Evolutionary conservation across 2,329 filamentous ascomycete species (phyloP).

Genomic region (Hymenoscyphus infarciens): DNA sequence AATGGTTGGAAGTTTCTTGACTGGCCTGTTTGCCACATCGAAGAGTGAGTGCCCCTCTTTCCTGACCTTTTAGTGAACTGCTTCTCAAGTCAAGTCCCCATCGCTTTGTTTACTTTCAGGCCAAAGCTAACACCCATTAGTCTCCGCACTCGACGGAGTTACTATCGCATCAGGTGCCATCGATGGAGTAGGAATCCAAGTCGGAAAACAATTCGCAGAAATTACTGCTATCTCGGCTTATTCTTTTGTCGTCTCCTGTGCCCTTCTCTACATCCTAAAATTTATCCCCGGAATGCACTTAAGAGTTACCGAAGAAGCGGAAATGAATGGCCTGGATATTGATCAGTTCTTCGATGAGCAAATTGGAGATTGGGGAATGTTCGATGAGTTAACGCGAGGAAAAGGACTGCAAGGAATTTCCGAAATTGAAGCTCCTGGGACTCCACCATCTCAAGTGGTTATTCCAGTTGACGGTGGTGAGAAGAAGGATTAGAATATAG

Average conservation of each 20-base stretch:
- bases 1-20: conserved; percentile 53
- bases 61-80: not conserved
- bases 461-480: conserved; percentile 15
- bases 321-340: conserved; percentile 50
- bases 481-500: conserved; percentile 18
- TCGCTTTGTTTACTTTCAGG: not conserved
- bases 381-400: conserved; percentile 27
- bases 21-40: conserved; percentile 52
- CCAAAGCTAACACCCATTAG: conserved; percentile 30
- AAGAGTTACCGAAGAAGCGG: conserved; percentile 51
- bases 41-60: conserved; percentile 21
- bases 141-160: conserved; percentile 50
- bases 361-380: conserved; percentile 37
- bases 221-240: conserved; percentile 53
- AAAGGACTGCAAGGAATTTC: conserved; percentile 13
- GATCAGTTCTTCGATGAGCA: conserved; percentile 46
- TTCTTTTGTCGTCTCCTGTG: conserved; percentile 50
- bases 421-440: conserved; percentile 20
- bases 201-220: conserved; percentile 55
- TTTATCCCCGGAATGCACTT: conserved; percentile 55
- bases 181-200: conserved; percentile 50
- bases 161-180: conserved; percentile 44
- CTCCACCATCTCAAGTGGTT: conserved; percentile 14
- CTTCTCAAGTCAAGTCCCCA: not conserved
- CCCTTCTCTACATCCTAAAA: conserved; percentile 53